phyloP scores from a whole-genome alignment of 208 protist species.

The Sergeia podlipaevii region DNA sequence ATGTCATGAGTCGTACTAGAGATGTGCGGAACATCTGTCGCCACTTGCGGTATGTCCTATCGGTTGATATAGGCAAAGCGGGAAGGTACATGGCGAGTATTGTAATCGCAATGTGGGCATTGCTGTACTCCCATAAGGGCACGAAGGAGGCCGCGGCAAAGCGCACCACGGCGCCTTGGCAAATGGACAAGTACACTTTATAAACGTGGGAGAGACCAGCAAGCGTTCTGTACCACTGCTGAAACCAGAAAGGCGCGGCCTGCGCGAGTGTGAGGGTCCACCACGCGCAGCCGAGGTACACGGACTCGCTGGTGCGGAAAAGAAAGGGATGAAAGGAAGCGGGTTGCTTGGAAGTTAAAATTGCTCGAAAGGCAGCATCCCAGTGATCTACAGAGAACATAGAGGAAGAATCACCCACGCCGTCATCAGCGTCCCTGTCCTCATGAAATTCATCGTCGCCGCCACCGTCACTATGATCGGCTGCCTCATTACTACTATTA shows the following conservation, averaged over 20 bases:
- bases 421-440: too few species aligned
- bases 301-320: constrained; percentile 44
- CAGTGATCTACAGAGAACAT: constrained; percentile 13
- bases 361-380: constrained; percentile 48
- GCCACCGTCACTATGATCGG: constrained; percentile 10
- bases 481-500: neutral
- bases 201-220: constrained; percentile 35
- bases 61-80: constrained; percentile 69
- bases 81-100: constrained; percentile 80
- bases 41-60: constrained; percentile 72
- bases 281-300: constrained; percentile 57
- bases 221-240: constrained; percentile 63
- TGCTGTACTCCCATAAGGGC: constrained; percentile 54
- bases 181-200: constrained; percentile 66
- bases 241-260: constrained; percentile 55
- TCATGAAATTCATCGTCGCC: neutral
- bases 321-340: constrained; percentile 71
- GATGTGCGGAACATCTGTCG: constrained; percentile 64
- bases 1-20: constrained; percentile 60
- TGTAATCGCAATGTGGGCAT: constrained; percentile 64
- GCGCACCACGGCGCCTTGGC: constrained; percentile 59
- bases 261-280: constrained; percentile 44
- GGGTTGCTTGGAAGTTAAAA: constrained; percentile 37
- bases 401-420: too few species aligned
- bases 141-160: constrained; percentile 75